phyloP scores from a whole-genome alignment of 805 yeast species.

The Jamesozyma rosinii region DNA sequence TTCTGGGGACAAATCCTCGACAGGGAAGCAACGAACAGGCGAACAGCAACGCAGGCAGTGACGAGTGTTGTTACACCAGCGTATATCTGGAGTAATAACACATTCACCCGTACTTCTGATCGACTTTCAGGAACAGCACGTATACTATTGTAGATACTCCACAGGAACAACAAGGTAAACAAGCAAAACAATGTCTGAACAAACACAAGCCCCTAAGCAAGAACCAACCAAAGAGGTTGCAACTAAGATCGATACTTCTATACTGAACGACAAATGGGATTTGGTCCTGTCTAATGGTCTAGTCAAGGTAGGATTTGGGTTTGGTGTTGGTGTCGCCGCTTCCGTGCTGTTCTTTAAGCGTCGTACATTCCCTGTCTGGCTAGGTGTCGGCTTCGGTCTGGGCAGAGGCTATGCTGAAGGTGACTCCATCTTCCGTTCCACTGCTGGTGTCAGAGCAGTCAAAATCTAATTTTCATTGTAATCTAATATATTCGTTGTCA shows the following conservation, averaged over 20 bases:
- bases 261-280: conserved; percentile 80
- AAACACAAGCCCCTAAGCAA: conserved; percentile 5
- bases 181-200: conserved; percentile 17
- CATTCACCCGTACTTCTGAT: no score
- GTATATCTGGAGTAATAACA: no score
- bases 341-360: conserved; percentile 85
- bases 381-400: conserved; percentile 93
- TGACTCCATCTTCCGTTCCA: conserved; percentile 86
- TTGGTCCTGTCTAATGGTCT: conserved; percentile 87
- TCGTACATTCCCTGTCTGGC: conserved; percentile 95
- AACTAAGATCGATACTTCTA: conserved; percentile 41
- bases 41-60: no score
- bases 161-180: not conserved
- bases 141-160: no score
- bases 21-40: no score
- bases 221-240: not conserved
- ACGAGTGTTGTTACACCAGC: no score
- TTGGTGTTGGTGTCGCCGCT: conserved; percentile 91
- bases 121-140: no score
- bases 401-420: conserved; percentile 99
- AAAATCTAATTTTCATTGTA: conserved; percentile 40
- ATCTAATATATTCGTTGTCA: not conserved
- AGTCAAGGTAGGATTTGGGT: conserved; percentile 91
- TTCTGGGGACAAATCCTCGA: no score
- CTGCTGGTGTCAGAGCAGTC: conserved; percentile 66